Evolutionary conservation across 345 rosid species (phyloP), one percentile per base, ranked within the genome.

Genomic region (Ceriops tagal): DNA sequence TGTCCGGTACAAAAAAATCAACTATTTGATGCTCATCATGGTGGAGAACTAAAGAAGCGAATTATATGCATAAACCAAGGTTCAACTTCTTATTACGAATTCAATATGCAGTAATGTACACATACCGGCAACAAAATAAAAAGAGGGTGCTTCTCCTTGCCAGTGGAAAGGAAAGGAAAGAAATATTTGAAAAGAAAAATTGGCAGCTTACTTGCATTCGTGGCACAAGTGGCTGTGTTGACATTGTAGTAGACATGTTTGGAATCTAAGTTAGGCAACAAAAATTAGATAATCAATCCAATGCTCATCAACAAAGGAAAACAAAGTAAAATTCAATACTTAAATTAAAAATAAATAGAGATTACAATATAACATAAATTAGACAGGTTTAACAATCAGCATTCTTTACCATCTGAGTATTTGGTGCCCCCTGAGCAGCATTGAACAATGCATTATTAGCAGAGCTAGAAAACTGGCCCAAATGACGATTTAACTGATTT

Each of bases 391-490:
- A 65, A 39, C 64, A 53, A 31, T 27, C 56, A 39, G 71, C 67
- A 67, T 47, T 51, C 73, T 72, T 82, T 75, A 93, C 97, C 97
- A 95, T 88, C 75, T 88, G 97, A 68, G 84, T 79, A 80, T 81
- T 95, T 64, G 86, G 81, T 74, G 92, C 73, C 58, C 88, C 90
- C 81, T 95, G 97, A 55, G 96, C 96, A 78, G 97, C 88, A 84
- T 82, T 95, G 73, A 85, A 91, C 79, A 91, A 70, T 63, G 96
- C 88, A 74, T 65, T 85, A 78, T 86, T 95, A 43, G 92, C 92
- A 73, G 88, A 78, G 71, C 92, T 67, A 64, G 99, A 83, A 74
- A 85, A 88, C 85, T 91, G 97, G 76, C 78, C 80, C 70, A 95
- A 72, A 78, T 88, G 92, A 62, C 96, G 96, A 83, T 78, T 89